Evolutionary conservation across 345 rosid genomes (phyloP).

Genomic region (Populus tremula): DNA sequence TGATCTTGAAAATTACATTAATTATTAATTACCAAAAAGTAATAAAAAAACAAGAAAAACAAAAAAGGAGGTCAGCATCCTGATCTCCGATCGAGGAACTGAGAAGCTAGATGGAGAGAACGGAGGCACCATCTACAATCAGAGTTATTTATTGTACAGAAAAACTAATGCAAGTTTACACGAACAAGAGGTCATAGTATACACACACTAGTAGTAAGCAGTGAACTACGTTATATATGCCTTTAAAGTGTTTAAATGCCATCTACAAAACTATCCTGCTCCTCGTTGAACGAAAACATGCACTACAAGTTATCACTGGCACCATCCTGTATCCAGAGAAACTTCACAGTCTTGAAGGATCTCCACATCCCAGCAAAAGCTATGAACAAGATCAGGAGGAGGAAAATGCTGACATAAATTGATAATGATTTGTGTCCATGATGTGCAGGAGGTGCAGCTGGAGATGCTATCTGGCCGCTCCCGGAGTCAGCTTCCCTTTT

Average conservation of each 20-base stretch:
- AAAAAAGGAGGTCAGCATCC: no score
- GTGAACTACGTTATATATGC: not conserved
- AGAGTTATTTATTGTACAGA: not conserved
- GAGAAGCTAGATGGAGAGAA: not conserved
- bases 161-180: not conserved
- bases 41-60: no score
- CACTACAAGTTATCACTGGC: not conserved
- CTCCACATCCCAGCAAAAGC: constrained; percentile 21
- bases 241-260: no score
- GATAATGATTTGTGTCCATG: not conserved
- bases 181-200: not conserved
- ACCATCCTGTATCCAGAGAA: not conserved
- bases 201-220: no score
- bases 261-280: not conserved
- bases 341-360: constrained; percentile 3
- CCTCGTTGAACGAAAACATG: not conserved
- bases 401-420: constrained; percentile 16
- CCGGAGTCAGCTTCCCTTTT: constrained; percentile 21
- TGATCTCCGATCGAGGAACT: no score
- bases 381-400: constrained; percentile 13
- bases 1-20: no score
- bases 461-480: constrained; percentile 6
- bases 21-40: no score
- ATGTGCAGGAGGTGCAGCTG: not conserved
- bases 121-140: not conserved